These are phyloP conservation scores for Alloteropsis semialata DNA, from an alignment of 176 grass and related monocot species.

Conservation along the genomic window DNA sequence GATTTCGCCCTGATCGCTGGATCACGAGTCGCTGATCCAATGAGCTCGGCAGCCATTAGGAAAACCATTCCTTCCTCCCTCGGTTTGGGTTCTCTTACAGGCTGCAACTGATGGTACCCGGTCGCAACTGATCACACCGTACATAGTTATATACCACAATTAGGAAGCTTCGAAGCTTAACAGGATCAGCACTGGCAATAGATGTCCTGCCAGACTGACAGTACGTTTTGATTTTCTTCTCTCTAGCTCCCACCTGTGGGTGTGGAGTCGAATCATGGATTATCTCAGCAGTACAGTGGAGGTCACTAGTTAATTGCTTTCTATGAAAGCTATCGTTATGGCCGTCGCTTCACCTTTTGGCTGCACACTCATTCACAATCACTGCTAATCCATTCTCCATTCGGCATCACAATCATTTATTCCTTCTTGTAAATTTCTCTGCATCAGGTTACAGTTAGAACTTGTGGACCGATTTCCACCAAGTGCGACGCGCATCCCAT, in stretches of 20 bases:
- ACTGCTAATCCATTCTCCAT: constrained; percentile 25
- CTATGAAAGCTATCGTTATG: constrained; percentile 30
- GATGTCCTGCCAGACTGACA: neutral
- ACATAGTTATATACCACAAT: neutral
- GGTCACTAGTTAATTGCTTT: constrained; percentile 28
- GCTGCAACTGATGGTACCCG: neutral
- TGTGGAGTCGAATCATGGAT: neutral
- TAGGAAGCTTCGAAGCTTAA: neutral
- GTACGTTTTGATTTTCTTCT: neutral
- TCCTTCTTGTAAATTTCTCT: neutral
- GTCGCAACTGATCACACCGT: neutral
- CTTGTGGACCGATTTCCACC: neutral
- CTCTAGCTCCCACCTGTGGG: too few relatives aligned
- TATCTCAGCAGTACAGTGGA: neutral
- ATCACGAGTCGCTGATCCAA: neutral
- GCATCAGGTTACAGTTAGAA: neutral
- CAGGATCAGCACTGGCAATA: constrained; percentile 7
- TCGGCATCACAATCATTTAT: constrained; percentile 16
- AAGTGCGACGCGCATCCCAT: neutral
- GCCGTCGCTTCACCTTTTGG: constrained; percentile 9
- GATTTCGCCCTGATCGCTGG: constrained; percentile 9
- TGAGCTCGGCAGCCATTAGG: neutral
- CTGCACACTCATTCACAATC: constrained; percentile 23
- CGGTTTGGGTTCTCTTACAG: neutral
- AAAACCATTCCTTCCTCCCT: neutral